These are phyloP conservation scores for Suillus placidus DNA, from an alignment of 768 basidiomycete species.

Conservation along the genomic window DNA sequence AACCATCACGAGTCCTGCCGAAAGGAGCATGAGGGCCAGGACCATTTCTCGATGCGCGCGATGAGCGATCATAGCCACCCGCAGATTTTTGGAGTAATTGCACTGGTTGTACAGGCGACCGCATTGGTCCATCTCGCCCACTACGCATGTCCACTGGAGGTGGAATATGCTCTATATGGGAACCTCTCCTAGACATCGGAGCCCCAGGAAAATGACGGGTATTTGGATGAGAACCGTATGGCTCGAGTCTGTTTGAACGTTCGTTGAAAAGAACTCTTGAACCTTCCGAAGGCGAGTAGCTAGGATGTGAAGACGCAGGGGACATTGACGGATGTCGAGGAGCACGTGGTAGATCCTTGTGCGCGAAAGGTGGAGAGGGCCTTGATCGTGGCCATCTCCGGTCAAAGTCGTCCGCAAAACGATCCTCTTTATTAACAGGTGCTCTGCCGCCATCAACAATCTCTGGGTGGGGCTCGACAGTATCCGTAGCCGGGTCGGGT, in stretches of 20 bases:
- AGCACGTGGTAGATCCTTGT: conserved; percentile 42
- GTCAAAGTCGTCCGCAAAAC: conserved; percentile 94
- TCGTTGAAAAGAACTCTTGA: conserved; percentile 94
- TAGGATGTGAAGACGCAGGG: conserved; percentile 39
- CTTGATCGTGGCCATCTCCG: conserved; percentile 90
- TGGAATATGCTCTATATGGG: conserved; percentile 44
- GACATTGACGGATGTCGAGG: conserved; percentile 36
- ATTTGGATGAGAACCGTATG: conserved; percentile 58
- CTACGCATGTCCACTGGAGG: conserved; percentile 45
- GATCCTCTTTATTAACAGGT: conserved; percentile 69
- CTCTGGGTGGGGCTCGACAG: conserved; percentile 14
- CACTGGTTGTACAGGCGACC: conserved; percentile 42
- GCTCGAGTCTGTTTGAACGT: conserved; percentile 86
- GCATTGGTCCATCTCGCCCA: conserved; percentile 49
- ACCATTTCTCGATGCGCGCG: not conserved
- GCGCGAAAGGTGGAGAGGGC: conserved; percentile 46
- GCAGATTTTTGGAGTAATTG: conserved; percentile 65
- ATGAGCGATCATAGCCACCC: conserved; percentile 13
- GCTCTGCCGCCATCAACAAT: conserved; percentile 16
- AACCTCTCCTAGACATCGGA: conserved; percentile 41
- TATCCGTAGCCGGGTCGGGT: conserved; percentile 14
- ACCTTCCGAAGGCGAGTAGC: conserved; percentile 55
- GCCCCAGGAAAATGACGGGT: conserved; percentile 40
- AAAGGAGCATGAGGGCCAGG: conserved; percentile 1
- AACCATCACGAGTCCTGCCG: conserved; percentile 27